Evolutionary conservation across 148 eudicot genomes (phyloP).

Genomic region (Arctostaphylos glauca): DNA sequence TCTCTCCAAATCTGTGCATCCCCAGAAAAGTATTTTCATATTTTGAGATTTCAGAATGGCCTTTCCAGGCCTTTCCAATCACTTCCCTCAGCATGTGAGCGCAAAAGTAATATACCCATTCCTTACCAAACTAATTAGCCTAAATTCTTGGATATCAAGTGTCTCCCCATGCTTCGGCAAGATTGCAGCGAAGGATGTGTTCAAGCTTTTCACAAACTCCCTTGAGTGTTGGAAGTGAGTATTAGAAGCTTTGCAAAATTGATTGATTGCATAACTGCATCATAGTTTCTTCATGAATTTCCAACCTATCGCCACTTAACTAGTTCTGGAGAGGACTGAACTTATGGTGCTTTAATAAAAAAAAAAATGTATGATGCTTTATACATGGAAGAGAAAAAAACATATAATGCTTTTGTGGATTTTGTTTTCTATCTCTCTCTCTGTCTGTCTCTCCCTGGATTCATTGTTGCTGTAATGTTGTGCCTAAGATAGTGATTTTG

Average conservation of each 20-base stretch:
- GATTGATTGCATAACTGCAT: background rate
- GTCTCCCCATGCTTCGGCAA: background rate
- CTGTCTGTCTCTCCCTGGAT: background rate
- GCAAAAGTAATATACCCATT: background rate
- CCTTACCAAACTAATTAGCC: background rate
- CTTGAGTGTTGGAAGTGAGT: background rate
- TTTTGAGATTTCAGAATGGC: background rate
- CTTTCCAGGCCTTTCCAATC: background rate
- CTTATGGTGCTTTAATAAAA: background rate
- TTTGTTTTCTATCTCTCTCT: background rate
- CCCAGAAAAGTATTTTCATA: background rate
- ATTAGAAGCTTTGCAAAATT: background rate
- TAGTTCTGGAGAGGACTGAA: background rate
- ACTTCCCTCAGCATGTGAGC: background rate
- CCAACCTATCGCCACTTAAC: background rate
- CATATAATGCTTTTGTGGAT: background rate
- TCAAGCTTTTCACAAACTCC: background rate
- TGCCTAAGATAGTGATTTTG: slow-evolving; percentile 22
- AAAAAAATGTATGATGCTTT: background rate
- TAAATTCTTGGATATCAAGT: background rate
- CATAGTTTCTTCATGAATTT: slow-evolving; percentile 7
- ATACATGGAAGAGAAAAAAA: background rate
- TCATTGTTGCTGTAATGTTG: background rate
- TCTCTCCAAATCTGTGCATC: background rate
- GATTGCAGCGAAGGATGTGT: background rate